A percentile compares a stretch with the other conserved stretches of the same genome.
phyloP scores from a whole-genome alignment of 805 yeast species.

The Suhomyces sp. region DNA sequence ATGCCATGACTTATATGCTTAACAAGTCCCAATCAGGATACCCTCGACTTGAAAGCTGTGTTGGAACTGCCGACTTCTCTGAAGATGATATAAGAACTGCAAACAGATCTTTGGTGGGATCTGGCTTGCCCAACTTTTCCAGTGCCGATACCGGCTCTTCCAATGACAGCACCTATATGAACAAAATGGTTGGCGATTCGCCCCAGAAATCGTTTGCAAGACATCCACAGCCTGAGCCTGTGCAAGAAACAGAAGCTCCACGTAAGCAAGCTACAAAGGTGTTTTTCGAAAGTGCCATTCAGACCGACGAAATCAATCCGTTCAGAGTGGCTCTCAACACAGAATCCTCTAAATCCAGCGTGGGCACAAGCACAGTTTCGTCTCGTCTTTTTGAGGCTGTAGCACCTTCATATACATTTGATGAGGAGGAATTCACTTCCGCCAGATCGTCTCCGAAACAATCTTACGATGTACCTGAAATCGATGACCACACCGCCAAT shows the following conservation, averaged over 20 bases:
- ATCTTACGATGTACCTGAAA: neutral
- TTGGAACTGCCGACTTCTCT: constrained; percentile 59
- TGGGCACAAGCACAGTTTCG: constrained; percentile 4
- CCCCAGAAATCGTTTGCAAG: constrained; percentile 4
- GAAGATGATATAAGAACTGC: constrained; percentile 68
- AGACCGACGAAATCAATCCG: constrained; percentile 7
- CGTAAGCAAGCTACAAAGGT: neutral
- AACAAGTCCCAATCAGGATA: constrained; percentile 50
- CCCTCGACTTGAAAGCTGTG: constrained; percentile 60
- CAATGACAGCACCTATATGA: constrained; percentile 14
- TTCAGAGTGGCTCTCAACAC: constrained; percentile 3
- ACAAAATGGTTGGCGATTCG: constrained; percentile 12
- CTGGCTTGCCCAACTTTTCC: constrained; percentile 72
- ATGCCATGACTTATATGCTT: constrained; percentile 78
- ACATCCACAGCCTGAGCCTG: neutral
- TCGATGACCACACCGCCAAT: constrained; percentile 10
- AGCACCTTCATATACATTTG: constrained; percentile 1
- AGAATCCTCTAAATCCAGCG: neutral
- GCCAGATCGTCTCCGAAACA: neutral
- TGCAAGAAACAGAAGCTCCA: neutral
- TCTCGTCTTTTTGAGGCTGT: neutral
- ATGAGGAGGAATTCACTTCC: neutral
- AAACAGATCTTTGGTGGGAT: constrained; percentile 64
- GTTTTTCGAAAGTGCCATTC: constrained; percentile 6
- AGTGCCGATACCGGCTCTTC: constrained; percentile 31